Base-by-base conservation (phyloP, 768 basidiomycete species). In the Pleurotus sapidus region DNA sequence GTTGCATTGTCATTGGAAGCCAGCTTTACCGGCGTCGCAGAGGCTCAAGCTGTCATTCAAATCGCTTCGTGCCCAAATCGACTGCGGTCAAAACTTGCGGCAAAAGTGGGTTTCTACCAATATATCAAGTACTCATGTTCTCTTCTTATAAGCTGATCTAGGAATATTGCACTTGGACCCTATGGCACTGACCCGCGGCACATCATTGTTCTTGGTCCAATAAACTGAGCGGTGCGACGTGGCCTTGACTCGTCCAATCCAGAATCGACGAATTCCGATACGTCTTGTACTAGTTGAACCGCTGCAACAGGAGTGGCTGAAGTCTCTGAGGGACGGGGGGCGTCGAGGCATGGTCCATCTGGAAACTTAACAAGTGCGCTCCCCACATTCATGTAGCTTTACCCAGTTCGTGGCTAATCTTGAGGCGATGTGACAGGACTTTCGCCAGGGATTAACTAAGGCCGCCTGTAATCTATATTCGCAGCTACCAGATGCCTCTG, bases 21-120 rank as follows among this genome's bases (percentile, higher is more conserved):
- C 72, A 46, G 67, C 71, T 1, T 55, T 72, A 12, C 63, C 75
- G 4, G 48, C 66, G 2, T 56, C 67, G 11, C 78, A 80, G 46
- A 72, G 71, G 12, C 61, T 77, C 49, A 86, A 82, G 65, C 80
- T 84, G 15, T 74, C 89, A 51, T 94, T 90, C 72, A 84, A 82
- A 49, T 89, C 91, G 39, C 74, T 97, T 67, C 87, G 84, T 67
- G 89, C 91, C 8, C 95, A 96, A 68, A 87, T 95, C 63, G 92
- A 95, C 61, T 92, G 89, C 17, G 91, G 89, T 1, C 66, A 92
- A 88, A 80, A 95, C 94, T 60, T 95, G 92, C 76, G 88, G 93
- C 72, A 93, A 93, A 77, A 89, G 95, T 93, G 64, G 63, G 59
- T 40, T 39, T 34, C 30, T 34, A 34, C 37, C 43, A 42, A 43